A percentile compares a stretch with the other conserved stretches of the same genome.
Evolutionary conservation across 208 protist species (phyloP).

Genomic region (Phytomonas sp.): DNA sequence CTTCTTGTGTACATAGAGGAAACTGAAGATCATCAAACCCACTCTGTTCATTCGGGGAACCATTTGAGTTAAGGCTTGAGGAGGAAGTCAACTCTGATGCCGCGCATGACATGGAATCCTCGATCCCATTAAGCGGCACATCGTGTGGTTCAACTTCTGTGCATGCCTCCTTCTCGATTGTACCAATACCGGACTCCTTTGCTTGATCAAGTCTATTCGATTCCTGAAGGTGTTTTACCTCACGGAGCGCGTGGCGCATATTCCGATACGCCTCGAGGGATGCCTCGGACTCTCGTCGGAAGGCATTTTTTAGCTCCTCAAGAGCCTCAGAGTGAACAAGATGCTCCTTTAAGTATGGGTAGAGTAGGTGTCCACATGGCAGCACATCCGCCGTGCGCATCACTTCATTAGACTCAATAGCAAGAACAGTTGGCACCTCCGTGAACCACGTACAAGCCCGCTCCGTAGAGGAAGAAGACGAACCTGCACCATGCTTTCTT

Average conservation of each 20-base stretch:
- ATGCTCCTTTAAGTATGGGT: conserved; percentile 14
- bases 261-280: conserved; percentile 9
- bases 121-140: background rate
- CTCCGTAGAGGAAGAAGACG: background rate
- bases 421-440: background rate
- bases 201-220: background rate
- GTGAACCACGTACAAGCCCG: background rate
- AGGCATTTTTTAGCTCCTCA: conserved; percentile 14
- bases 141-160: background rate
- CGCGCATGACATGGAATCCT: background rate
- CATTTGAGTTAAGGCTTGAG: background rate
- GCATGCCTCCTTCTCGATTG: background rate
- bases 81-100: background rate
- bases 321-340: conserved; percentile 25
- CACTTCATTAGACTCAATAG: conserved; percentile 9
- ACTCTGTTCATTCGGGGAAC: background rate
- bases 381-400: conserved; percentile 49
- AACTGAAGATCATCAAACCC: background rate
- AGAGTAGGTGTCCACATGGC: conserved; percentile 52
- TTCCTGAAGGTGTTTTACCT: background rate
- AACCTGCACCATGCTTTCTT: background rate
- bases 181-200: background rate
- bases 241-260: conserved; percentile 8
- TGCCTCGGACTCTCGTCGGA: conserved; percentile 6
- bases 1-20: background rate